Percentiles rank a stretch among this genome's conserved stretches.
These are phyloP conservation scores for Pythium grandisporangium DNA, from an alignment of 352 stramenopile genomes.

Conservation along the genomic window DNA sequence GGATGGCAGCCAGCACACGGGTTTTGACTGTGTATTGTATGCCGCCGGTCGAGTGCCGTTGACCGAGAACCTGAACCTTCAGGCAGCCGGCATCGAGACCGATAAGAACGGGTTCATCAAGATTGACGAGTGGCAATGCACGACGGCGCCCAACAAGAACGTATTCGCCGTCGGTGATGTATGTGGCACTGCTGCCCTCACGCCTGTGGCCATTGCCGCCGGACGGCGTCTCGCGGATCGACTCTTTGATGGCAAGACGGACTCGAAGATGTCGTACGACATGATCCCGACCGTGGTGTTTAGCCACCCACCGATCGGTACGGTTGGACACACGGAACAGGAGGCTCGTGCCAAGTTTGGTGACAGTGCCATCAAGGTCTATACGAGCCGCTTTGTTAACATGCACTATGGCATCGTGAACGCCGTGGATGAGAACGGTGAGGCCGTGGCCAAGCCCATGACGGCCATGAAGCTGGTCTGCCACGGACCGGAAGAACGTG, in stretches of 20 bases:
- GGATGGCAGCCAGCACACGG: conserved; percentile 24
- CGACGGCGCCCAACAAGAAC: conserved; percentile 76
- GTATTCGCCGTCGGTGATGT: conserved; percentile 80
- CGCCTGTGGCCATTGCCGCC: conserved; percentile 81
- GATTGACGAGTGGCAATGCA: conserved; percentile 82
- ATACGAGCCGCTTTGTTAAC: conserved; percentile 93
- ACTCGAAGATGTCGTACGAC: conserved; percentile 79
- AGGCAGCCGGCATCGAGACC: conserved; percentile 50
- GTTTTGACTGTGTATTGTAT: conserved; percentile 86
- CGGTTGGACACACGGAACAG: conserved; percentile 89
- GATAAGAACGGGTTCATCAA: conserved; percentile 63
- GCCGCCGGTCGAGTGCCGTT: conserved; percentile 53
- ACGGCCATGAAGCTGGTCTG: conserved; percentile 93
- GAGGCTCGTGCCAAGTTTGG: conserved; percentile 86
- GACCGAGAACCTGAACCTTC: conserved; percentile 54
- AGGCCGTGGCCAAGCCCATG: conserved; percentile 64
- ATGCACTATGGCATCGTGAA: conserved; percentile 92
- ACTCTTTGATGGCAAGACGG: conserved; percentile 67
- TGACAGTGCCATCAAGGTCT: conserved; percentile 88
- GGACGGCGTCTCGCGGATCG: conserved; percentile 77
- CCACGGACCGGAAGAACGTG: conserved; percentile 74
- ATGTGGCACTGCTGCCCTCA: conserved; percentile 58
- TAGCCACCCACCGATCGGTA: conserved; percentile 94
- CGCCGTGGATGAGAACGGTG: conserved; percentile 22
- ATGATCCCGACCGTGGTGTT: conserved; percentile 95